Base-by-base conservation (phyloP, 257 asterid genomes). In the Ballota nigra region DNA sequence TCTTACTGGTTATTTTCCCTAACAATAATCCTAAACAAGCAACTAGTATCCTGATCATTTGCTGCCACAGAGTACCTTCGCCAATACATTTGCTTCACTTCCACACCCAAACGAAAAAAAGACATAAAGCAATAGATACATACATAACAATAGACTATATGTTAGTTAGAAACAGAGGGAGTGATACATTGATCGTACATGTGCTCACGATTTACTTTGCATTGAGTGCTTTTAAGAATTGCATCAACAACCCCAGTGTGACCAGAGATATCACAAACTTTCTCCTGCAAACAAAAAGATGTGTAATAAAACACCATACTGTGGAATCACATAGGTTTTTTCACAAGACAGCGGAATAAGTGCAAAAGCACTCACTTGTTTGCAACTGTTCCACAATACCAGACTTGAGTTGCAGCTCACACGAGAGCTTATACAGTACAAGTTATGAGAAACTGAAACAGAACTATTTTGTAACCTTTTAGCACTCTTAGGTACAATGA, bases 231-330 rank as follows among this genome's bases (percentile, higher is more conserved):
- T 47, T 84, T 79, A 53, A 66, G 12, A 53, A 84, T 41, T 70
- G 83, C 84, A 1, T 83, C 84, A 11, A 13, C 31, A 53, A 66
- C 77, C 28, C 96, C 97, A 28, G 49, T 40, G 62, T 75, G 79
- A 58, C 97, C 97, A 70, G 96, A 91, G 24, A 80, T 71, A 80
- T 84, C 76, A 63, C 97, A 91, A 51, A 70, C 26, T 3, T 47
- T 41, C 69, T 64, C 87, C 97, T 91, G 85, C 80, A 86, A 77
- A 78, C 41, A 49, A 73, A 23, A 62, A 15, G 63, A 33, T 9
- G 65, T 11, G 43, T 57, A 77, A 75, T 75, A 62, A 63, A 33
- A 61, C 34, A 51, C 51, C 68, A 24, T 63, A 34, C 28, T 12
- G 28, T 19, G 23, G 38, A n/a, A n/a, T 51, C 20, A 51, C 40